phyloP scores from a whole-genome alignment of 2,329 filamentous ascomycete species.

The Fusarium sp. region DNA sequence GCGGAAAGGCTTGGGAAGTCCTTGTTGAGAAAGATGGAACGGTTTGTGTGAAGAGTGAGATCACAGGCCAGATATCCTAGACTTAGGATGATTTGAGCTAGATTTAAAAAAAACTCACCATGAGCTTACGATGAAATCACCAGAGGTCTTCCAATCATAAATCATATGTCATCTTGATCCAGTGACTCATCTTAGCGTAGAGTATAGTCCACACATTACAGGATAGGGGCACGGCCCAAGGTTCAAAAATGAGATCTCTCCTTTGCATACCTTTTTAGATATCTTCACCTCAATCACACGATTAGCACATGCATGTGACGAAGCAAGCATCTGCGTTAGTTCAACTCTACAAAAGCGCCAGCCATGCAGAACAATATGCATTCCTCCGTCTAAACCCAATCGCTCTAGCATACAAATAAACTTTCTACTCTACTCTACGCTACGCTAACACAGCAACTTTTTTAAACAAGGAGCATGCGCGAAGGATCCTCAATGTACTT shows the following conservation, averaged over 20 bases:
- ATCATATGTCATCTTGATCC: not conserved
- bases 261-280: not conserved
- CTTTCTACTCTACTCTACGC: not conserved
- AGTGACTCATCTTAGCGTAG: not conserved
- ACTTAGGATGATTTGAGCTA: not conserved
- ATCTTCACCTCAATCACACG: not conserved
- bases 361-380: slow-evolving; percentile 9
- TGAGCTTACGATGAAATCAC: not conserved
- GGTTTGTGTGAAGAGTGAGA: slow-evolving; percentile 50
- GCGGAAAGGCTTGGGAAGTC: slow-evolving; percentile 52
- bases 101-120: not conserved
- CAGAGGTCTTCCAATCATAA: too few relatives aligned
- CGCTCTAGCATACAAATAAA: slow-evolving; percentile 30
- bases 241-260: too few relatives aligned
- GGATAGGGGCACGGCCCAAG: not conserved
- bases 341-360: slow-evolving; percentile 23
- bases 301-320: not conserved
- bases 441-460: not conserved
- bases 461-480: slow-evolving; percentile 58
- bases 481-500: slow-evolving; percentile 52
- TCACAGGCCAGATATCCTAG: slow-evolving; percentile 18
- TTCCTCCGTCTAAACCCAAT: slow-evolving; percentile 7
- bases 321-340: slow-evolving; percentile 14
- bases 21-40: slow-evolving; percentile 54
- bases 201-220: not conserved